phyloP scores from a whole-genome alignment of 225 moss, liverwort and hornwort genomes.

The Straminergon stramineum region DNA sequence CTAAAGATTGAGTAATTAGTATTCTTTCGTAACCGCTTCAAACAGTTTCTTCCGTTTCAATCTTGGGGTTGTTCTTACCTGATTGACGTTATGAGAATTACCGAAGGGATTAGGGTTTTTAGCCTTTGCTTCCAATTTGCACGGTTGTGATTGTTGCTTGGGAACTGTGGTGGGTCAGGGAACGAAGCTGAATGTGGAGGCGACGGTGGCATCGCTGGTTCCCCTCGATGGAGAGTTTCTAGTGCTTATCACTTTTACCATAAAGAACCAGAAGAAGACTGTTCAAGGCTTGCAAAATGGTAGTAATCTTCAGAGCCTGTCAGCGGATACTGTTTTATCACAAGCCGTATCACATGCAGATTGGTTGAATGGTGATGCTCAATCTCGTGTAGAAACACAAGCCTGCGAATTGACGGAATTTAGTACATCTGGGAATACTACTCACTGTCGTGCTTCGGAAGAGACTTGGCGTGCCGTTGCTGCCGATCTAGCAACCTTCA shows the following conservation, averaged over 20 bases:
- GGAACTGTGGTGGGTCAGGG: slow-evolving; percentile 30
- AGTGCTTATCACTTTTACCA: slow-evolving; percentile 60
- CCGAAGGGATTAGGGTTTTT: neutral
- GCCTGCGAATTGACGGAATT: neutral
- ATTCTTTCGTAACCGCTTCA: neutral
- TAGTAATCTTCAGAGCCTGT: neutral
- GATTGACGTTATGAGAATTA: neutral
- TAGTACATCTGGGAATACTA: neutral
- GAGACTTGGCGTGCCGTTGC: slow-evolving; percentile 66
- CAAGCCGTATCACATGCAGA: slow-evolving; percentile 8
- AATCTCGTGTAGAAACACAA: neutral
- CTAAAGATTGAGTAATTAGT: too few species aligned
- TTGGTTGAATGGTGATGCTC: slow-evolving; percentile 11
- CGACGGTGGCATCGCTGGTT: slow-evolving; percentile 31
- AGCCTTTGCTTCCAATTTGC: neutral
- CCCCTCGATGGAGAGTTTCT: slow-evolving; percentile 48
- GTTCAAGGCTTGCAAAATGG: slow-evolving; percentile 3
- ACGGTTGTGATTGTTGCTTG: neutral
- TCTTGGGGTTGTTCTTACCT: neutral
- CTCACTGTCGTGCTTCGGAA: slow-evolving; percentile 31
- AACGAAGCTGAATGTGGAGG: slow-evolving; percentile 48
- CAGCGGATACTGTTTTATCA: neutral
- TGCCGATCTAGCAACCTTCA: slow-evolving; percentile 59
- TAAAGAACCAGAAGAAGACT: slow-evolving; percentile 48
- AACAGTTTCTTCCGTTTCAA: neutral